Conservation (phyloP, 2,329 filamentous ascomycete species). For the Curvularia hawaiiensis region DNA sequence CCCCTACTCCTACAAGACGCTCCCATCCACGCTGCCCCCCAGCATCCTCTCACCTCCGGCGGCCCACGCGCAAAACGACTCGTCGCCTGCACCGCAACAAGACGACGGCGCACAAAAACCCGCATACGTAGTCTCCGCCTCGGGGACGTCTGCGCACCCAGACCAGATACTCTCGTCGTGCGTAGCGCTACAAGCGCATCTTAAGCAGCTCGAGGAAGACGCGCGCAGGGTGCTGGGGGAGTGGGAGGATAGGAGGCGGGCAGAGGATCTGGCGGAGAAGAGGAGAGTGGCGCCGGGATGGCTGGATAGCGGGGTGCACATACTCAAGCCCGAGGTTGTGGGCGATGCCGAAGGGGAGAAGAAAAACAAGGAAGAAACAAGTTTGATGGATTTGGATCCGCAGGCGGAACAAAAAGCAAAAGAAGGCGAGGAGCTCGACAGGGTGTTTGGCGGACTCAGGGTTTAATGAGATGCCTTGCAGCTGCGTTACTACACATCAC, state of each 20-base stretch:
- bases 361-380: conserved; percentile 15
- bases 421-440: conserved; percentile 63
- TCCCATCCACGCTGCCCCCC: conserved; percentile 84
- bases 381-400: conserved; percentile 27
- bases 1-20: conserved; percentile 91
- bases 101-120: conserved; percentile 54
- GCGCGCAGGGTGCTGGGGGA: conserved; percentile 69
- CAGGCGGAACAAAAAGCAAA: conserved; percentile 46
- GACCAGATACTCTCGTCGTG: conserved; percentile 85
- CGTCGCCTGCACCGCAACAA: background rate
- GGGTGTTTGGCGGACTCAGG: conserved; percentile 70
- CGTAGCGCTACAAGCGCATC: conserved; percentile 74
- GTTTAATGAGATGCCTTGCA: conserved; percentile 4
- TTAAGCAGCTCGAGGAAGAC: conserved; percentile 70
- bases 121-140: conserved; percentile 75
- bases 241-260: conserved; percentile 70
- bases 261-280: conserved; percentile 77
- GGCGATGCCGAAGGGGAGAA: conserved; percentile 35
- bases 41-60: conserved; percentile 58
- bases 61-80: conserved; percentile 53
- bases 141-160: conserved; percentile 77
- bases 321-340: conserved; percentile 69
- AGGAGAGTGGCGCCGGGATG: conserved; percentile 78
- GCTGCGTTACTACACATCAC: background rate
- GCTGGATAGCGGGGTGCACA: conserved; percentile 69